Evolutionary conservation across 2,329 filamentous ascomycete species (phyloP).

Genomic region (Graphilbum fragrans): DNA sequence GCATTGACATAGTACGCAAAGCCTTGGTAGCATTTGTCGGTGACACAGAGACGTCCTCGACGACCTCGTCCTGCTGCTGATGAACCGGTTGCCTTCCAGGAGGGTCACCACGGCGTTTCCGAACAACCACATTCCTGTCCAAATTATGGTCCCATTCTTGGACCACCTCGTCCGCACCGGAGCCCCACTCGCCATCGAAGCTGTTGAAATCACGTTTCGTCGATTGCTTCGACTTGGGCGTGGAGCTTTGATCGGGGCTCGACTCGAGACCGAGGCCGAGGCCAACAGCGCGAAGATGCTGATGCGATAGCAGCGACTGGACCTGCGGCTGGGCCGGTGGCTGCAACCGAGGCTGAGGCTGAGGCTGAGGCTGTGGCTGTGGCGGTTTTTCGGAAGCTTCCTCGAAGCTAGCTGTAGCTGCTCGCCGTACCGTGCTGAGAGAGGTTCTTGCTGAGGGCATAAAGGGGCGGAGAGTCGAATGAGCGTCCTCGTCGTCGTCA

Average conservation of each 20-base stretch:
- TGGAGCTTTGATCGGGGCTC: conserved; percentile 25
- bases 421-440: conserved; percentile 41
- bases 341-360: not conserved
- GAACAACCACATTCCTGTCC: conserved; percentile 39
- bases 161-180: conserved; percentile 30
- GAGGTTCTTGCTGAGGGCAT: conserved; percentile 43
- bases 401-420: conserved; percentile 36
- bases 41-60: conserved; percentile 34
- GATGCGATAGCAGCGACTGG: conserved; percentile 9
- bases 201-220: conserved; percentile 37
- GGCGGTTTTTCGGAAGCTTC: not conserved
- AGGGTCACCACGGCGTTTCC: conserved; percentile 26
- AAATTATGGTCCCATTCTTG: conserved; percentile 44
- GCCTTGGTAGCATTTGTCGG: conserved; percentile 41
- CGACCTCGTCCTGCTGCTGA: conserved; percentile 28
- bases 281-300: conserved; percentile 21
- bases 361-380: not conserved
- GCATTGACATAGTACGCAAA: conserved; percentile 32
- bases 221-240: conserved; percentile 29
- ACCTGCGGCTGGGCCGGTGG: not conserved
- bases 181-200: conserved; percentile 49
- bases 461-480: conserved; percentile 25
- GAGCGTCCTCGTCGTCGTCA: conserved; percentile 46
- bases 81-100: conserved; percentile 2
- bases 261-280: conserved; percentile 31